phyloP scores from a whole-genome alignment of 768 basidiomycete genomes.

The Suillus clintonianus region DNA sequence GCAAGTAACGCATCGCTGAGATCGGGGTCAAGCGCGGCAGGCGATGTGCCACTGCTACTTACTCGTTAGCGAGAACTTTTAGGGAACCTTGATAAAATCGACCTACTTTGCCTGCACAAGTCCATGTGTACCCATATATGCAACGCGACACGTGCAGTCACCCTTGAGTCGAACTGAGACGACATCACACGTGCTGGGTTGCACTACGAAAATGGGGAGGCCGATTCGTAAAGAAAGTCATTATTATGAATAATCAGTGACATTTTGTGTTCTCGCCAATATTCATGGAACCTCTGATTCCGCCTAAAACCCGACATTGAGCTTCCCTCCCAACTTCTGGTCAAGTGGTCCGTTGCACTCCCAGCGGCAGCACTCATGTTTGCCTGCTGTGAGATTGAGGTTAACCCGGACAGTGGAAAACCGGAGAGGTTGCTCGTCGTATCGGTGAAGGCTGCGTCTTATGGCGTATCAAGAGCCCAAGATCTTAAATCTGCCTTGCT shows the following conservation, averaged over 20 bases:
- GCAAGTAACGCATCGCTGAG: not conserved
- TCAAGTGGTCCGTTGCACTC: constrained; percentile 21
- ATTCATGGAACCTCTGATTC: constrained; percentile 7
- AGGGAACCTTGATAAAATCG: not conserved
- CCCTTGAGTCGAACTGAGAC: not conserved
- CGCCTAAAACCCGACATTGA: constrained; percentile 29
- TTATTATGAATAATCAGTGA: not conserved
- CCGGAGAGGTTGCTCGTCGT: not conserved
- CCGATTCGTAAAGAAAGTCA: not conserved
- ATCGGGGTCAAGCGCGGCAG: not conserved
- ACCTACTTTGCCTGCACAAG: not conserved
- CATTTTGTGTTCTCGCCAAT: no score
- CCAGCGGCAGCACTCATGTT: not conserved
- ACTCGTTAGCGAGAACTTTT: not conserved
- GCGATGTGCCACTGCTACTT: not conserved
- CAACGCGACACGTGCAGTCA: not conserved
- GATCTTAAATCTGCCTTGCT: not conserved
- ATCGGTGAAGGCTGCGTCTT: not conserved
- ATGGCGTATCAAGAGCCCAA: not conserved
- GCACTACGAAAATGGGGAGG: not conserved
- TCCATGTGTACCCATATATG: not conserved
- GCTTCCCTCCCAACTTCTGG: constrained; percentile 34
- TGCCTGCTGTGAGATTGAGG: no score
- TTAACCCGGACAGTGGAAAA: not conserved
- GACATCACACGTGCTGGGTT: not conserved